Conservation (phyloP, 2,329 filamentous ascomycete species). For the Ophiosphaerella herpotricha region DNA sequence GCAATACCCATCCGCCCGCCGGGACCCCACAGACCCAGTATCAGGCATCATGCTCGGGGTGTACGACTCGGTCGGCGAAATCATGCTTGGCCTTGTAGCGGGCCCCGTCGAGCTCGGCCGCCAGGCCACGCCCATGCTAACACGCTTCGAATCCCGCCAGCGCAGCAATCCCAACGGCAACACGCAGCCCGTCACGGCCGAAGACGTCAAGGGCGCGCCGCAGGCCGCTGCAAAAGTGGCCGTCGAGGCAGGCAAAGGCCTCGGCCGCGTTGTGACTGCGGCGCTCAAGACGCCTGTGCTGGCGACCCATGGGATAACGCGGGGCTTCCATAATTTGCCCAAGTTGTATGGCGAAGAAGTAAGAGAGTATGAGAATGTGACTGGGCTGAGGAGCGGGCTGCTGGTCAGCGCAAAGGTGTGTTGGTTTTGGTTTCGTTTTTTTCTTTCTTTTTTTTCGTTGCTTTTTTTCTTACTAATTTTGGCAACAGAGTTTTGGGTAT, state of each 20-base stretch:
- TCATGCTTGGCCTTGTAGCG: constrained; percentile 24
- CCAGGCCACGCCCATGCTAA: constrained; percentile 15
- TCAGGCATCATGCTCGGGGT: constrained; percentile 23
- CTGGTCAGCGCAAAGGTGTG: constrained; percentile 70
- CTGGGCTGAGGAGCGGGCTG: constrained; percentile 72
- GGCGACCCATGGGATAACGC: constrained; percentile 76
- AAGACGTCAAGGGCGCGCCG: constrained; percentile 2
- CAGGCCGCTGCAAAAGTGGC: constrained; percentile 56
- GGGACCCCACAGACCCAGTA: constrained; percentile 31
- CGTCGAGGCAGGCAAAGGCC: constrained; percentile 66
- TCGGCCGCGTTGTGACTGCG: constrained; percentile 70
- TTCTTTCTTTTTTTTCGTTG: neutral
- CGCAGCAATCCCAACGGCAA: neutral
- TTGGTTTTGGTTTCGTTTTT: neutral
- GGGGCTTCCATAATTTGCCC: constrained; percentile 85
- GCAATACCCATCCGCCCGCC: constrained; percentile 13
- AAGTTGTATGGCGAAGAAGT: constrained; percentile 82
- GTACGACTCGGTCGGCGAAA: constrained; percentile 28
- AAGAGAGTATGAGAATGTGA: constrained; percentile 73
- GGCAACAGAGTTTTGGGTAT: constrained; percentile 65
- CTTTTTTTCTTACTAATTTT: neutral
- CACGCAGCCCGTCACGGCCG: neutral
- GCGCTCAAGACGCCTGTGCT: constrained; percentile 79
- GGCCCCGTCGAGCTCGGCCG: constrained; percentile 26
- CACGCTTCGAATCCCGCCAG: constrained; percentile 4